Evolutionary conservation across 2,329 filamentous ascomycete species (phyloP), one percentile per base, ranked within the genome.

Genomic region (Colletotrichum agaves): DNA sequence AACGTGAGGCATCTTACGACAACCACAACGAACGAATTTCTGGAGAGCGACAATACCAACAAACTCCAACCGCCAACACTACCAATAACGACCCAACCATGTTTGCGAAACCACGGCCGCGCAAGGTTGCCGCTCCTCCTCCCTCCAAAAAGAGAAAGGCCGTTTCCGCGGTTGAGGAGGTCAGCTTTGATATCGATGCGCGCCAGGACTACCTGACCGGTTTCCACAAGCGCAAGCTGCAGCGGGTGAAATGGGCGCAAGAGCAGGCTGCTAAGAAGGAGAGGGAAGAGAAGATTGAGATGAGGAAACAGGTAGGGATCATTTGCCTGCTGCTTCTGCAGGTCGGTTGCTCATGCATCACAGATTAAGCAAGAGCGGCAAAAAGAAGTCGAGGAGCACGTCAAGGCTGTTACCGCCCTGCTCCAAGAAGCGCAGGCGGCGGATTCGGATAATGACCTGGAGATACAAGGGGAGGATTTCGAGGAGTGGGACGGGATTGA

Each of bases 201-300:
- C 90, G 96, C 71, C 83, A 91, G 71, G 94, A 98, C 75, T 99
- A 93, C 77, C 85, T 99, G 65, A 98, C 94, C 0, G 96, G 96
- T 3, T 99, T 99, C 81, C 94, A 95, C 83, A 99, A 98, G 85
- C 91, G 96, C 79, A 98, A 98, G 79, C 82, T 92, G 60, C 91
- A 93, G 78, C 88, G 96, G 41, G 89, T 90, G 72, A 97, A 97
- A 82, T 85, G 90, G 78, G 95, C 95, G 2, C 92, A 96, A 75
- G 93, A 96, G 72, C 85, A 91, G 73, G 93, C 93, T 3, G 90
- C 88, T 50, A 91, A 93, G 79, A 90, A 87, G 76, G 93, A 90
- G 53, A 89, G 90, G 56, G 88, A 94, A 74, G 94, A 97, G 77
- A 92, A 87, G 76, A 86, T 94, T 64, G 83, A 87, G 65, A 83